These are phyloP conservation scores for Fusarium haematococcum DNA, from an alignment of 2,329 filamentous ascomycete genomes.

Conservation along the genomic window DNA sequence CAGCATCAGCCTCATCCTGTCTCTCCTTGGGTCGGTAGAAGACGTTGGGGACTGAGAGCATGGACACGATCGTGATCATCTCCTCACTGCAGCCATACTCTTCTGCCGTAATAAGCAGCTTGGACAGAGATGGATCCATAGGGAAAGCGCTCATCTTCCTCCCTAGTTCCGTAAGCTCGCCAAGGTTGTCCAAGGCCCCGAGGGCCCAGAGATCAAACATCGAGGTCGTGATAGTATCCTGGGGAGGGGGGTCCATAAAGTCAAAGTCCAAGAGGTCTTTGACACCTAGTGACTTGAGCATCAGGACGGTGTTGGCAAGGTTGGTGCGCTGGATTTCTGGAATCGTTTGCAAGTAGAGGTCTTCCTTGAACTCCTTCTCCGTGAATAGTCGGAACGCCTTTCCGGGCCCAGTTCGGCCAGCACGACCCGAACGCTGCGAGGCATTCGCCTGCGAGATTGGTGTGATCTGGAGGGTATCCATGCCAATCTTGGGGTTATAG, in stretches of 20 bases:
- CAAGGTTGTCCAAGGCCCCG: conserved; percentile 92
- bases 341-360: conserved; percentile 96
- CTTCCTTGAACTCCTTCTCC: conserved; percentile 93
- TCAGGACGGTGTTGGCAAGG: conserved; percentile 90
- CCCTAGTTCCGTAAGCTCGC: conserved; percentile 88
- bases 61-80: conserved; percentile 97
- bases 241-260: conserved; percentile 98
- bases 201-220: conserved; percentile 98
- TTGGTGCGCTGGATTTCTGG: conserved; percentile 98
- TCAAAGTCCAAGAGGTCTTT: conserved; percentile 96
- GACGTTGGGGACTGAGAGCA: conserved; percentile 96
- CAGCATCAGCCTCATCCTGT: conserved; percentile 94
- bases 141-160: conserved; percentile 96
- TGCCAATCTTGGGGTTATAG: conserved; percentile 98
- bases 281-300: conserved; percentile 94
- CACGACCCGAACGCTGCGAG: conserved; percentile 91
- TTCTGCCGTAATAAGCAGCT: conserved; percentile 90
- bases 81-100: conserved; percentile 96
- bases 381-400: conserved; percentile 96
- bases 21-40: conserved; percentile 98
- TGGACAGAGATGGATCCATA: conserved; percentile 96
- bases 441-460: conserved; percentile 98
- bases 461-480: conserved; percentile 98
- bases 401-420: conserved; percentile 92
- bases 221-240: conserved; percentile 97